These are phyloP conservation scores for Trametes polyzona DNA, from an alignment of 1,284 basidiomycete species.

Conservation along the genomic window DNA sequence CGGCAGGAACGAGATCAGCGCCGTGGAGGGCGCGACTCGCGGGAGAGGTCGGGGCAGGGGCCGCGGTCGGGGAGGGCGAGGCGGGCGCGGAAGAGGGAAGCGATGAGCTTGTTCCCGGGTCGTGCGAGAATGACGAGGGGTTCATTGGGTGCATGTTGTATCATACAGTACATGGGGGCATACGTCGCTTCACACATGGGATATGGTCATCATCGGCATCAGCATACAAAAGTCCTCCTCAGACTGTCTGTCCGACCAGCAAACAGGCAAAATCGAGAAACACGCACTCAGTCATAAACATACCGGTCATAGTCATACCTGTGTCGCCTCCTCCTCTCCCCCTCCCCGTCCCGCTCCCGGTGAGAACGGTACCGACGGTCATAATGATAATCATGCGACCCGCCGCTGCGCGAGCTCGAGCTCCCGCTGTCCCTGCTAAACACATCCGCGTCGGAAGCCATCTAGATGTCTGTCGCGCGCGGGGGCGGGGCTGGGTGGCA, in stretches of 20 bases:
- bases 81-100: constrained; percentile 21
- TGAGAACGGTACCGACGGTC: constrained; percentile 8
- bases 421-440: constrained; percentile 15
- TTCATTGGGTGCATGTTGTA: not conserved
- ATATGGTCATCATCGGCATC: too few species aligned
- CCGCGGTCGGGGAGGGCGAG: not conserved
- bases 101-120: constrained; percentile 21
- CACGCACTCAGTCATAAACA: constrained; percentile 3
- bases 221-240: too few species aligned
- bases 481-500: not conserved
- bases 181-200: too few species aligned
- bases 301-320: not conserved
- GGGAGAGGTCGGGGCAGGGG: constrained; percentile 9
- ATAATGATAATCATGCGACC: constrained; percentile 10
- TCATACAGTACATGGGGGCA: constrained; percentile 1
- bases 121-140: not conserved
- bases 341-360: constrained; percentile 12
- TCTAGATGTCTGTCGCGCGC: not conserved
- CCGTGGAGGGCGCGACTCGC: constrained; percentile 39
- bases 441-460: not conserved
- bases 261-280: not conserved
- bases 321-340: too few species aligned
- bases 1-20: constrained; percentile 58
- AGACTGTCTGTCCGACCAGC: too few species aligned
- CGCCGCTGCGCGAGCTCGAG: constrained; percentile 10